Evolutionary conservation across 768 basidiomycete genomes (phyloP).

Genomic region (Mycena belliarum): DNA sequence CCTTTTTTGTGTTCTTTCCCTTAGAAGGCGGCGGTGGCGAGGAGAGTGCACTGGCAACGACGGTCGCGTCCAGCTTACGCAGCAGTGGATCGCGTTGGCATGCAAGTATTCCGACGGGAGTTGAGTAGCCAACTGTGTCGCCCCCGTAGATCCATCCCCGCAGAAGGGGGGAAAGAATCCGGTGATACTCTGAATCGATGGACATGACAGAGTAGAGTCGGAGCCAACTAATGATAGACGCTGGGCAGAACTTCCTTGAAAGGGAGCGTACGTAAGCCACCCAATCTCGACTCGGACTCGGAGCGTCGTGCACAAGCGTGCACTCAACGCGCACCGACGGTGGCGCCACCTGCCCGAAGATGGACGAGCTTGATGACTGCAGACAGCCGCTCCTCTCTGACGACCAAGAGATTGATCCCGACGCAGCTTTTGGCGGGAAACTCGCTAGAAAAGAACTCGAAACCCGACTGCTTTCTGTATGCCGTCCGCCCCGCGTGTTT

Average conservation of each 20-base stretch:
- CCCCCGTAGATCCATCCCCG: slow-evolving; percentile 14
- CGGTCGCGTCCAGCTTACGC: slow-evolving; percentile 54
- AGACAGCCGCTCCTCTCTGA: slow-evolving; percentile 10
- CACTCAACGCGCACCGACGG: too few species aligned
- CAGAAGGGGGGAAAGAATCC: slow-evolving; percentile 60
- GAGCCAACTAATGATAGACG: too few species aligned
- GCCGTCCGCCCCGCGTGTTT: too few species aligned
- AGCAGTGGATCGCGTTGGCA: slow-evolving; percentile 82
- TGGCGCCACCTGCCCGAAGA: not conserved
- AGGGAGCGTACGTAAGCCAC: too few species aligned
- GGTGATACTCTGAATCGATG: slow-evolving; percentile 47
- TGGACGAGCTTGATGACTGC: slow-evolving; percentile 3
- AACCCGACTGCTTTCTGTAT: slow-evolving; percentile 38
- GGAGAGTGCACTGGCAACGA: slow-evolving; percentile 52
- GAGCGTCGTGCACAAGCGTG: too few species aligned
- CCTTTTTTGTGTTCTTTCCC: slow-evolving; percentile 58
- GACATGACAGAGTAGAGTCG: not conserved
- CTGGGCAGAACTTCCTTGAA: too few species aligned
- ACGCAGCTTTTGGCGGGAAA: slow-evolving; percentile 31
- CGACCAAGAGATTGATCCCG: slow-evolving; percentile 22
- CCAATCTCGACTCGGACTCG: too few species aligned
- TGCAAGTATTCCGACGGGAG: slow-evolving; percentile 76
- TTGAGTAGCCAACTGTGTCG: slow-evolving; percentile 35
- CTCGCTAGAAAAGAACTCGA: slow-evolving; percentile 29
- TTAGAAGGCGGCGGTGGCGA: slow-evolving; percentile 41